Base-by-base conservation (phyloP, 2,329 filamentous ascomycete species). In the Scedosporium dehoogii region DNA sequence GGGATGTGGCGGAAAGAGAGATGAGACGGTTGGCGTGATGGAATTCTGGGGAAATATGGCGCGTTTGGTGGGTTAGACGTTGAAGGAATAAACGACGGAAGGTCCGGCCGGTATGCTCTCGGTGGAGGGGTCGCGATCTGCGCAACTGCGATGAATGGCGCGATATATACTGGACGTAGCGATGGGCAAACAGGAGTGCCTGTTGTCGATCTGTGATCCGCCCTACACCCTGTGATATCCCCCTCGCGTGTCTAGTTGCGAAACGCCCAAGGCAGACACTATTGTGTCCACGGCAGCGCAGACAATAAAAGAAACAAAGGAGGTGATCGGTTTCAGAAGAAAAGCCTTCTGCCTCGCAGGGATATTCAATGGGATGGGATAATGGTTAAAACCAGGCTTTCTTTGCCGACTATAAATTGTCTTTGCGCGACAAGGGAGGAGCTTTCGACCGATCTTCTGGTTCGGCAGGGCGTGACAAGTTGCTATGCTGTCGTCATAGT, bases 221-320 rank as follows among this genome's bases (percentile, higher is more conserved):
- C 23, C 21, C n/a, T 48, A 6, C 3, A 27, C 12, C 51, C 10
- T 14, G 18, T 23, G 51, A 55, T 23, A 23, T 14, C 6, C 18
- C n/a, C 23, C 51, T 27, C 23, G 51, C 23, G 51, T 23, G 23
- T 55, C 23, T 23, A 55, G 12, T 55, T 55, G 51, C 51, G 51
- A 55, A 55, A 55, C 51, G 51, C 27, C 10, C 51, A 55, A 55
- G 51, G 51, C 51, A 55, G 23, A 18, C 21, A n/a, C 18, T 18
- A 55, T 29, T 55, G 23, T 55, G 51, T n/a, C 51, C 29, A 63
- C 18, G 33, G 53, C 29, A 23, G 62, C 60, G 63, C 42, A 61
- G 51, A 51, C 57, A 57, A 64, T 58, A 64, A 63, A 64, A 62
- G 60, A 65, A 64, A 66, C 60, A 64, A 64, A 62, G 21, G 51